Evolutionary conservation across 1,284 basidiomycete genomes (phyloP), one percentile per base, ranked within the genome.

Genomic region (Trichosporon asahii): DNA sequence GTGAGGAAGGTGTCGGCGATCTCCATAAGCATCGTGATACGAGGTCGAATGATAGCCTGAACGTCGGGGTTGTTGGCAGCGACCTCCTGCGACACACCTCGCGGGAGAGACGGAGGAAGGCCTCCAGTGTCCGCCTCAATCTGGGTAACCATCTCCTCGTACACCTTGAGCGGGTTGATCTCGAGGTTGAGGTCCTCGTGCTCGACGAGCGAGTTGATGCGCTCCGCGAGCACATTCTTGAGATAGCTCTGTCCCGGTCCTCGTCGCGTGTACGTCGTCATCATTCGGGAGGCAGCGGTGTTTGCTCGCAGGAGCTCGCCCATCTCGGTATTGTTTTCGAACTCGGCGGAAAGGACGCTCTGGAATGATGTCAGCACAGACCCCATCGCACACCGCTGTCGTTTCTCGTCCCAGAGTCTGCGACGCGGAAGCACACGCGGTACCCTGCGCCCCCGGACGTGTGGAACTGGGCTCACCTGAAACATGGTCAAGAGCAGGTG

Each of bases 401-500:
- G 23, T 53, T 25, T 21, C 21, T 23, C 8, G 55, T 60, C 15
- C 55, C 18, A 31, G 27, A 29, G 27, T 14, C 27, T 27, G 55
- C 21, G 27, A 60, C 55, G 27, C 55, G 29, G 27, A 12, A 14
- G 8, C 18, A 31, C 57, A 73, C 68, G 15, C 64, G 63, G 18
- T 64, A 44, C 18, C 40, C 21, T 12, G 63, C 31, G n/a, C 21
- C 33, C n/a, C 46, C 18, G 4, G 21, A 53, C 49, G 21, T 25
- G 23, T 15, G 15, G 25, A 21, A 8, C 11, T 4, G 21, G 25
- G 60, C 85, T 75, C 72, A 87, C 87, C 81, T 88, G 88, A 85
- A 99, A 98, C 96, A 99, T 98, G 71, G 96, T 98, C 76, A 99
- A 87, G 69, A 99, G 89, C 64, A 99, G 85, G 84, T 99, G 97